Evolutionary conservation across 169 alveolate genomes (phyloP).

Genomic region (Cryptosporidium tyzzeri): DNA sequence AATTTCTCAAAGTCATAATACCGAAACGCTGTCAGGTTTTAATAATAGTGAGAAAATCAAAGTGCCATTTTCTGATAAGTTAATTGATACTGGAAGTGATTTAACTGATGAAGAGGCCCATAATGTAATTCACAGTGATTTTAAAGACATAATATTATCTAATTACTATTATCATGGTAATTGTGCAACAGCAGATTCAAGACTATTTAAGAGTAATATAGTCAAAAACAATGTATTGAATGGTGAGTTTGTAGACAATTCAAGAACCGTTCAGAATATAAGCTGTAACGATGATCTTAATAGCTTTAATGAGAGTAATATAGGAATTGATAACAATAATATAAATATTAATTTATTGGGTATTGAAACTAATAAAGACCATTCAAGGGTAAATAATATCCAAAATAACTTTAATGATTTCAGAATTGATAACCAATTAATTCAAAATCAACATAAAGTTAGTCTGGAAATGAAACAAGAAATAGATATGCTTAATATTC

Average conservation of each 20-base stretch:
- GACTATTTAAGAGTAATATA: neutral
- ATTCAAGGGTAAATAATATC: neutral
- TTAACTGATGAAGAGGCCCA: neutral
- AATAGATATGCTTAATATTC: conserved; percentile 3
- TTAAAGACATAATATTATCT: neutral
- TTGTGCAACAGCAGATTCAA: neutral
- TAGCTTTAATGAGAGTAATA: neutral
- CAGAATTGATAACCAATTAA: conserved; percentile 3
- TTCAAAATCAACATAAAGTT: neutral
- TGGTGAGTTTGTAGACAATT: neutral
- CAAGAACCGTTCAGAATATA: neutral
- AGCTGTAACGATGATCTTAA: neutral
- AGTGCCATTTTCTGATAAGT: neutral
- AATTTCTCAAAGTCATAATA: neutral
- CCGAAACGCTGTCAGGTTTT: neutral
- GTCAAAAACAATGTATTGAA: neutral
- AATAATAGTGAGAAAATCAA: too few species aligned
- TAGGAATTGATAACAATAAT: neutral
- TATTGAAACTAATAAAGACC: neutral
- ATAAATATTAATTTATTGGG: neutral
- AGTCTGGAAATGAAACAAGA: neutral
- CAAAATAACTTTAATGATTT: neutral
- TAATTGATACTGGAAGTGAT: neutral
- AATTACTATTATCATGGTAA: neutral
- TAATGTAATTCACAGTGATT: neutral